Evolutionary conservation across 805 yeast species (phyloP).

Genomic region (Hyphopichia homilentoma): DNA sequence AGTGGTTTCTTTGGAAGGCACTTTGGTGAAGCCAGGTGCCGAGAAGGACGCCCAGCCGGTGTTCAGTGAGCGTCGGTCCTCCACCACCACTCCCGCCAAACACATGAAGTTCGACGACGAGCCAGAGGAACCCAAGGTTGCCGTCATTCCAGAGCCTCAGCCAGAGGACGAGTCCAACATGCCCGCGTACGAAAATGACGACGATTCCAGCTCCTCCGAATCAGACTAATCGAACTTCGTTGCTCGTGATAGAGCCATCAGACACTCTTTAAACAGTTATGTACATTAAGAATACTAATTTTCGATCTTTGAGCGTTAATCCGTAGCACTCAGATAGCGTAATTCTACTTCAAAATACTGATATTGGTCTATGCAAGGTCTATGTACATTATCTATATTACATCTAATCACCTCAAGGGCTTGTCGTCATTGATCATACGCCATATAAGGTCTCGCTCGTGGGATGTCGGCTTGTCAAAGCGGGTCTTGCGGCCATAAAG

Average conservation of each 20-base stretch:
- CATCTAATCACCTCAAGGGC: too few species aligned
- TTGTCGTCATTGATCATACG: slow-evolving; percentile 40
- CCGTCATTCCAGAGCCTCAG: slow-evolving; percentile 13
- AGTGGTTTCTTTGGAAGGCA: slow-evolving; percentile 85
- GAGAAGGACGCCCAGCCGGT: slow-evolving; percentile 56
- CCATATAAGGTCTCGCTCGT: slow-evolving; percentile 40
- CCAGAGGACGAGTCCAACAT: slow-evolving; percentile 12
- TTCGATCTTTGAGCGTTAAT: too few species aligned
- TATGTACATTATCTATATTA: not conserved
- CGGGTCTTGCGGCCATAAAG: slow-evolving; percentile 24
- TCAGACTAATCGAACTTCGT: slow-evolving; percentile 13
- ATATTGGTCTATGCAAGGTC: too few species aligned
- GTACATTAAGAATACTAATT: too few species aligned
- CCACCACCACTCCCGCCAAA: slow-evolving; percentile 15
- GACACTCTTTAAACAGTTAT: too few species aligned
- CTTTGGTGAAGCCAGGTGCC: slow-evolving; percentile 58
- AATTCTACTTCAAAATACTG: too few species aligned
- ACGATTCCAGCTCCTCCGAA: slow-evolving; percentile 19
- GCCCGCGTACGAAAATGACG: slow-evolving; percentile 14
- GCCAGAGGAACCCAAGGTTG: slow-evolving; percentile 9
- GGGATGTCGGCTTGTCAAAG: slow-evolving; percentile 29
- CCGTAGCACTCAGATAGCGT: too few species aligned
- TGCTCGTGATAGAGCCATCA: too few species aligned
- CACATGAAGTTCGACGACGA: slow-evolving; percentile 48
- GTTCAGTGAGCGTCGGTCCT: slow-evolving; percentile 33